Conservation (phyloP, 2,329 filamentous ascomycete genomes). For the Gnomoniopsis smithogilvyi region DNA sequence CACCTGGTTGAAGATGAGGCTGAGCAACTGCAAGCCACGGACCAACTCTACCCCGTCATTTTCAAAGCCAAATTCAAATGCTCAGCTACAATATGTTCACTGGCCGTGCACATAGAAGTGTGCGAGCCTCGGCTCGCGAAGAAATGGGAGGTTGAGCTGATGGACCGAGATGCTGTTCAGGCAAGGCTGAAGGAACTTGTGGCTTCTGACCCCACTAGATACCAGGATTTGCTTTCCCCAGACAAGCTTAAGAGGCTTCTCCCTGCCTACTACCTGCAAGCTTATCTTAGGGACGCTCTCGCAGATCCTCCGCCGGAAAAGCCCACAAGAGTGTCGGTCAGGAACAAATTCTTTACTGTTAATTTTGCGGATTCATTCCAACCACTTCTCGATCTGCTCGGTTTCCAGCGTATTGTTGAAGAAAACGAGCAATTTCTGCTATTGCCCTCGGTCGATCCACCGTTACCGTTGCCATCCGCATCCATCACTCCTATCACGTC, state of each 20-base stretch:
- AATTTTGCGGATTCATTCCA: constrained; percentile 12
- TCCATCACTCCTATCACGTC: not conserved
- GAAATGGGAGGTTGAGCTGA: constrained; percentile 40
- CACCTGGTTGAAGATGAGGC: constrained; percentile 2
- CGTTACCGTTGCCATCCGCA: not conserved
- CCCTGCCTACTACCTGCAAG: constrained; percentile 15
- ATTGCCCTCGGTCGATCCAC: constrained; percentile 7
- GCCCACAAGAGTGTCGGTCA: constrained; percentile 9
- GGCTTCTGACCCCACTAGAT: constrained; percentile 45
- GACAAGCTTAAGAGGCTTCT: constrained; percentile 14
- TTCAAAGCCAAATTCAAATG: constrained; percentile 37
- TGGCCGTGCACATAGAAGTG: constrained; percentile 44
- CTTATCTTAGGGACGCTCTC: constrained; percentile 16
- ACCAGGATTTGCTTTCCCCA: constrained; percentile 36
- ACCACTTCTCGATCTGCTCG: constrained; percentile 6
- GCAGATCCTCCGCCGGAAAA: constrained; percentile 1
- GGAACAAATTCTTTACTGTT: constrained; percentile 17
- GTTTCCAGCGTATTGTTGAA: constrained; percentile 3
- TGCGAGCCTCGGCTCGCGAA: constrained; percentile 44
- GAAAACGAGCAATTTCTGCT: constrained; percentile 11
- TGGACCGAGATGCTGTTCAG: constrained; percentile 42
- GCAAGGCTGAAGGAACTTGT: constrained; percentile 35
- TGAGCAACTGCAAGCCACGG: not conserved
- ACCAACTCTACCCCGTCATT: constrained; percentile 37
- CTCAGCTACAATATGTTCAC: constrained; percentile 38